Base-by-base conservation (phyloP, 2,329 filamentous ascomycete genomes). In the Colletotrichum camelliae region DNA sequence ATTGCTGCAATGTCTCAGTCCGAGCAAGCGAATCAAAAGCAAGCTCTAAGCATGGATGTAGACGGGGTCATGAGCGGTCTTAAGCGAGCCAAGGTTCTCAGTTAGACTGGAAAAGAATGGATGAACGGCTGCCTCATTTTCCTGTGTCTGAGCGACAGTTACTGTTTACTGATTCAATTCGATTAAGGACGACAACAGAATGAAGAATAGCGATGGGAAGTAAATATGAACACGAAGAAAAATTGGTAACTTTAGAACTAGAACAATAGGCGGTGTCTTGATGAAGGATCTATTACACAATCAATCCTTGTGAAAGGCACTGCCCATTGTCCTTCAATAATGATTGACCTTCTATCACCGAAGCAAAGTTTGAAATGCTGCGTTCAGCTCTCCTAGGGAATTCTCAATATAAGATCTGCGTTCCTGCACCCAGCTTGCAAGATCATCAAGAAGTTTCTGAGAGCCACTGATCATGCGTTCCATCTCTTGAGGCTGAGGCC, bases 401-500 rank as follows among this genome's bases (percentile, higher is more conserved):
- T 13, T 29, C 8, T 67, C 39, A 12, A 75, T 72, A 12, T 67
- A 39, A 10, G 69, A 61, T 18, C 29, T 58, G 12, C 58, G 65
- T 16, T 76, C 31, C 2, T 37, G 27, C 21, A 76, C 12, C 74
- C 74, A 76, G 7, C 7, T 9, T 12, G 55, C 12, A 6, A 74
- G 35, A 24, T 24, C 16, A 18, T 33, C 7, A 5, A 76, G 52
- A 0, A 31, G 15, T 13, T 21, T 2, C 15, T 60, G 48, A 27
- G 74, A 65, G 0, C 31, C 21, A 12, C 5, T n/a, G 5, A 76
- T 60, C 74, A 76, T 76, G 12, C 74, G 57, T 15, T 70, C 48
- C 70, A 76, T 76, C 29, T 76, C 74, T 3, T 31, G 29, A 12
- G 64, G 70, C 35, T 76, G 74, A 10, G 74, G 74, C 2, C 74